These are phyloP conservation scores for Mangifera indica DNA, from an alignment of 345 rosid species.

Conservation along the genomic window DNA sequence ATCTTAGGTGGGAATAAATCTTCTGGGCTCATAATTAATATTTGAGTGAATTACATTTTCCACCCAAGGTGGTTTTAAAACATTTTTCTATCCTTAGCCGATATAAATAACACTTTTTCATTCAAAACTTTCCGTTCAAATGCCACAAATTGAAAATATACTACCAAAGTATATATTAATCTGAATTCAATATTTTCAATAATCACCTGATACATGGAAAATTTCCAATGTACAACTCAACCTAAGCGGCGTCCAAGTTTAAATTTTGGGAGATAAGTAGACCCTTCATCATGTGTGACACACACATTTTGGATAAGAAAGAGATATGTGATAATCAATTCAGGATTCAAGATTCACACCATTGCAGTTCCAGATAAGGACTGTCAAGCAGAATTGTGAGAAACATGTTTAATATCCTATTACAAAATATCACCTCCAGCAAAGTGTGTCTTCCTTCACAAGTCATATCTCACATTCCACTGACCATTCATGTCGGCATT, in stretches of 20 bases:
- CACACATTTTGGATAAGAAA: neutral
- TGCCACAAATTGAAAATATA: no score
- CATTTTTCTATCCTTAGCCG: no score
- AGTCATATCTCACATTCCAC: slow-evolving; percentile 80
- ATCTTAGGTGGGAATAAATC: no score
- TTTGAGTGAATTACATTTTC: no score
- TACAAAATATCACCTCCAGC: slow-evolving; percentile 16
- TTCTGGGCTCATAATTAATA: no score
- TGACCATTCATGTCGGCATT: slow-evolving; percentile 73
- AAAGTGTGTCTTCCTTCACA: slow-evolving; percentile 33
- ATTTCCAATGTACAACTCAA: neutral
- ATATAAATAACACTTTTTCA: no score
- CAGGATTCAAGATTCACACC: neutral
- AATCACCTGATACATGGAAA: neutral
- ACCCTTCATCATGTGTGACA: neutral
- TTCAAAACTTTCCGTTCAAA: no score
- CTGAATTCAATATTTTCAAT: neutral
- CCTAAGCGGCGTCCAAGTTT: neutral
- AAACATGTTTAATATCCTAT: slow-evolving; percentile 10
- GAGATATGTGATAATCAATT: neutral
- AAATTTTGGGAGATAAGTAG: neutral
- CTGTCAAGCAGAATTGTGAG: slow-evolving; percentile 8
- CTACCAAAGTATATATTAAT: neutral
- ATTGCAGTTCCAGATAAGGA: slow-evolving; percentile 7
- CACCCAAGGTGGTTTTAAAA: no score